Evolutionary conservation across 495 filamentous ascomycete species (phyloP).

Genomic region (Aspergillus steynii): DNA sequence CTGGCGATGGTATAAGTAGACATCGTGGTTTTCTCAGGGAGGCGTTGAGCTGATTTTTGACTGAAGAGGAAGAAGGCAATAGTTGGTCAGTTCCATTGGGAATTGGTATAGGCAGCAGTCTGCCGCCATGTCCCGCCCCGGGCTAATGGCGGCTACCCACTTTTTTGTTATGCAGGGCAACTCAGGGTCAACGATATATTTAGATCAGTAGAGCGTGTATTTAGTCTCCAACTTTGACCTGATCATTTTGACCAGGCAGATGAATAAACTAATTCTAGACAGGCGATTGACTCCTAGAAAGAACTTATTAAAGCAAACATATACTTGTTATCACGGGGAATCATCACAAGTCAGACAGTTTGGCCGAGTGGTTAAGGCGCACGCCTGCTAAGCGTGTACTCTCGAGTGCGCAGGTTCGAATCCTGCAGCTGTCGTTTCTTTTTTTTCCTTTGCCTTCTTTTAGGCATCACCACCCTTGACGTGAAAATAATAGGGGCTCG

Average conservation of each 20-base stretch:
- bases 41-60: too few species aligned
- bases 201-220: too few species aligned
- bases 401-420: neutral
- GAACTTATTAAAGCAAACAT: too few species aligned
- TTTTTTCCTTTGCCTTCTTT: conserved; percentile 4
- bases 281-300: too few species aligned
- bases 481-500: too few species aligned
- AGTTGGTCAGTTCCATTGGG: neutral
- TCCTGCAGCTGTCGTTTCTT: neutral
- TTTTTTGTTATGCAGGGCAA: neutral
- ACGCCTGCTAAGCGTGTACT: neutral
- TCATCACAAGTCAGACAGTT: neutral
- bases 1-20: conserved; percentile 9
- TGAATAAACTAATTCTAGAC: too few species aligned
- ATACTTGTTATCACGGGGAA: too few species aligned
- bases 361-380: conserved; percentile 1
- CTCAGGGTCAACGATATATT: too few species aligned
- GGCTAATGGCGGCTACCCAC: neutral
- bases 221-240: too few species aligned
- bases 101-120: neutral
- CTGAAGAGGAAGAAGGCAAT: neutral
- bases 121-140: neutral
- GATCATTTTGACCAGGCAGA: too few species aligned
- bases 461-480: neutral
- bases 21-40: neutral